phyloP scores from a whole-genome alignment of 768 basidiomycete genomes.

The Hypholoma fasciculare region DNA sequence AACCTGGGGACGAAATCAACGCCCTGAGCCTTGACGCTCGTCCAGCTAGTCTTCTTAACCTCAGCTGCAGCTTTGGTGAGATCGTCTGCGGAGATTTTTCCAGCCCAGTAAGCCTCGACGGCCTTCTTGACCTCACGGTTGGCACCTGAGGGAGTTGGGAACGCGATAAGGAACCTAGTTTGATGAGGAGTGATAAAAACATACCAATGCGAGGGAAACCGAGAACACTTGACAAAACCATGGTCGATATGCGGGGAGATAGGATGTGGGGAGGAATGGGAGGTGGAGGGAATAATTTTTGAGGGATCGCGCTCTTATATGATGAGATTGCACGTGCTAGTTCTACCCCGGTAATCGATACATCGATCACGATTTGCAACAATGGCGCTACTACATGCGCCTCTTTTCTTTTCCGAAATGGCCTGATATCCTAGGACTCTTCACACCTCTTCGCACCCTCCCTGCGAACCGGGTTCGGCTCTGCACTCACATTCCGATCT shows the following conservation, averaged over 20 bases:
- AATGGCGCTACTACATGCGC: conserved; percentile 8
- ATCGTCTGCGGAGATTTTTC: conserved; percentile 85
- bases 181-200: conserved; percentile 12
- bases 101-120: conserved; percentile 97
- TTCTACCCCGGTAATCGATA: conserved; percentile 29
- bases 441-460: not conserved
- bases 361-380: conserved; percentile 27
- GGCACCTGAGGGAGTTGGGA: conserved; percentile 54
- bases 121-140: conserved; percentile 98
- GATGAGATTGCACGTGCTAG: conserved; percentile 34
- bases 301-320: conserved; percentile 30
- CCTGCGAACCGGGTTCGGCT: not conserved
- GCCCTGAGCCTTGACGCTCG: conserved; percentile 75
- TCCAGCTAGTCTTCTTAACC: conserved; percentile 89
- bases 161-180: not conserved
- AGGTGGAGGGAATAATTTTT: conserved; percentile 20
- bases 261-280: conserved; percentile 21
- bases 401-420: conserved; percentile 12
- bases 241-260: conserved; percentile 32
- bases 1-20: conserved; percentile 94
- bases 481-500: not conserved
- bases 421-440: conserved; percentile 11
- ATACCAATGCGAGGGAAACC: conserved; percentile 92
- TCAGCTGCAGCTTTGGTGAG: conserved; percentile 87
- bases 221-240: conserved; percentile 85